These are phyloP conservation scores for Didymella segeticola DNA, from an alignment of 2,329 filamentous ascomycete species.

Conservation along the genomic window DNA sequence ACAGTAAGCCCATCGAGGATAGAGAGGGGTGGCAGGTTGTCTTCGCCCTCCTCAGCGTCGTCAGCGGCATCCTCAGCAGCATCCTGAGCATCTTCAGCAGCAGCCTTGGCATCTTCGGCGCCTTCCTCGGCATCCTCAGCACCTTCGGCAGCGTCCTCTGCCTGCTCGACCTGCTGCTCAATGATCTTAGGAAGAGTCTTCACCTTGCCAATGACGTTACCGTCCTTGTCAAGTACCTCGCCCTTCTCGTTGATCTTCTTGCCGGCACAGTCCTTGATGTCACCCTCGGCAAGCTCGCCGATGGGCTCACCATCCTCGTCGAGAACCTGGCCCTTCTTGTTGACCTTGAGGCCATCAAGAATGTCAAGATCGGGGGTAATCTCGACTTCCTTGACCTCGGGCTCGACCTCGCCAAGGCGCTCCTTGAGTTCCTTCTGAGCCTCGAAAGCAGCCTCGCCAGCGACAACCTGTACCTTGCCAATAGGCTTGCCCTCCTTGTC, in stretches of 20 bases:
- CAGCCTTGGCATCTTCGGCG: constrained; percentile 39
- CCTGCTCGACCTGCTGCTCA: constrained; percentile 46
- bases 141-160: constrained; percentile 34
- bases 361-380: constrained; percentile 55
- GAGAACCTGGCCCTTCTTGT: constrained; percentile 63
- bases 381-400: constrained; percentile 51
- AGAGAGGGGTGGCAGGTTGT: constrained; percentile 55
- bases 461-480: constrained; percentile 57
- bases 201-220: constrained; percentile 68
- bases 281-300: constrained; percentile 62
- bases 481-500: constrained; percentile 59
- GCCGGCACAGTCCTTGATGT: constrained; percentile 67
- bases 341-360: constrained; percentile 63
- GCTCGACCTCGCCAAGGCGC: constrained; percentile 53
- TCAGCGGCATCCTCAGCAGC: constrained; percentile 42
- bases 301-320: constrained; percentile 62
- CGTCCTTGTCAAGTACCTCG: constrained; percentile 69
- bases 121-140: constrained; percentile 42
- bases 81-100: constrained; percentile 43
- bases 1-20: constrained; percentile 57
- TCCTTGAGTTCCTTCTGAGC: constrained; percentile 57
- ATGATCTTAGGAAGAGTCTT: constrained; percentile 58
- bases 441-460: constrained; percentile 59
- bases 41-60: constrained; percentile 42
- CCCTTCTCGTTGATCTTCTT: constrained; percentile 71